Percentiles rank a stretch among this genome's conserved stretches.
Evolutionary conservation across 495 filamentous ascomycete species (phyloP).

Genomic region (Talaromyces adpressus): DNA sequence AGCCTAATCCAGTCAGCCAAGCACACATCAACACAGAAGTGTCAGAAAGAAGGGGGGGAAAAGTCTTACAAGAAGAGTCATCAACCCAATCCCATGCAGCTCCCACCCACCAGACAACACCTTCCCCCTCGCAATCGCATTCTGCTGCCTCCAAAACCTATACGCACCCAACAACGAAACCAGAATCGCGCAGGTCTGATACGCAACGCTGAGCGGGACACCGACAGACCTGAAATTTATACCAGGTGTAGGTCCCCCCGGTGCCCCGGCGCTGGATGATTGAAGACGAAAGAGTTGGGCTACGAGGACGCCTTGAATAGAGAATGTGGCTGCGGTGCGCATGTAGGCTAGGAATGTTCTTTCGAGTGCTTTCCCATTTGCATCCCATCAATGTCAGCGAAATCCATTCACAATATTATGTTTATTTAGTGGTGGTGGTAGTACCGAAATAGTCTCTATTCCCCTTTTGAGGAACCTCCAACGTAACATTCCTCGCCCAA

Average conservation of each 20-base stretch:
- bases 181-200: conserved; percentile 51
- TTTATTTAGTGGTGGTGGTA: not conserved
- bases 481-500: conserved; percentile 34
- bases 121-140: conserved; percentile 57
- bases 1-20: conserved; percentile 13
- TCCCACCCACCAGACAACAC: conserved; percentile 64
- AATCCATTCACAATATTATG: no score
- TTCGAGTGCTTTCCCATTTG: conserved; percentile 57
- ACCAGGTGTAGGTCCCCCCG: conserved; percentile 1
- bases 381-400: conserved; percentile 20
- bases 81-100: conserved; percentile 45
- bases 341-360: conserved; percentile 74
- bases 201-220: conserved; percentile 55
- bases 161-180: conserved; percentile 51
- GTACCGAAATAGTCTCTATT: conserved; percentile 41
- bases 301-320: conserved; percentile 58
- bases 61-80: conserved; percentile 42
- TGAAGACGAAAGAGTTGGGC: conserved; percentile 62
- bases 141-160: conserved; percentile 65
- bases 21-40: not conserved
- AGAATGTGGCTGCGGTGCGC: conserved; percentile 61
- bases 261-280: conserved; percentile 19
- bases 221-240: conserved; percentile 59
- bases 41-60: not conserved
- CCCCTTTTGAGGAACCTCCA: conserved; percentile 35